Evolutionary conservation across 1,284 basidiomycete species (phyloP).

Genomic region (Ceratorhiza oryzae-sativae): DNA sequence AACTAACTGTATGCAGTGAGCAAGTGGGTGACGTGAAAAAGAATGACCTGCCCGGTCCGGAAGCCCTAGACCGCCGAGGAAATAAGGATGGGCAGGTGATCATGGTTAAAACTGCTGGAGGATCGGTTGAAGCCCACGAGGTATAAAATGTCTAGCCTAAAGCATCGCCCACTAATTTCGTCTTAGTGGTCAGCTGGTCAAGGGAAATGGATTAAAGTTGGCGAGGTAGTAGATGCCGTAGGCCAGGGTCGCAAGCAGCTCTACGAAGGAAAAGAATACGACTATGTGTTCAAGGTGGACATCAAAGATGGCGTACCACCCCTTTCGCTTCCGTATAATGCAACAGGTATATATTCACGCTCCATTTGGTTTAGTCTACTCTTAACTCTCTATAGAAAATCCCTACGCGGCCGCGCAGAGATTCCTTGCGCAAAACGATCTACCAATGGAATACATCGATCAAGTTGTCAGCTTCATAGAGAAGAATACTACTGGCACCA

Average conservation of each 20-base stretch:
- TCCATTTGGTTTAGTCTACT: neutral
- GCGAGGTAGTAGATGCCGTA: slow-evolving; percentile 94
- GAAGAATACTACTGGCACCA: slow-evolving; percentile 77
- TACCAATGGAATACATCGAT: slow-evolving; percentile 85
- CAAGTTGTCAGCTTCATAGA: slow-evolving; percentile 95
- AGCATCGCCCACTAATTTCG: neutral
- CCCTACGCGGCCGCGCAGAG: slow-evolving; percentile 88
- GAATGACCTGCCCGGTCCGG: slow-evolving; percentile 83
- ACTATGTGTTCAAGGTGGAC: slow-evolving; percentile 99
- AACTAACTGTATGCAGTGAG: slow-evolving; percentile 54
- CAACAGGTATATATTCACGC: slow-evolving; percentile 63
- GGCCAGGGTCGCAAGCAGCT: slow-evolving; percentile 87
- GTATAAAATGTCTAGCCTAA: slow-evolving; percentile 52
- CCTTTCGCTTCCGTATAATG: slow-evolving; percentile 94
- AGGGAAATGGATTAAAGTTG: slow-evolving; percentile 88
- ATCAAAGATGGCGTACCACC: slow-evolving; percentile 92
- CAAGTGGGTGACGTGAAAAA: slow-evolving; percentile 94
- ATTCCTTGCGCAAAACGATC: slow-evolving; percentile 85
- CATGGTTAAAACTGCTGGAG: slow-evolving; percentile 79
- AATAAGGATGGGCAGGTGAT: slow-evolving; percentile 91
- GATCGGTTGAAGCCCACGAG: slow-evolving; percentile 86
- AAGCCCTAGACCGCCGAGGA: slow-evolving; percentile 77
- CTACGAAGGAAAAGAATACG: slow-evolving; percentile 92
- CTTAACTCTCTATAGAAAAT: slow-evolving; percentile 70
- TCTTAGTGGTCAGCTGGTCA: slow-evolving; percentile 72